These are phyloP conservation scores for Sporothrix brunneoviolacea DNA, from an alignment of 2,329 filamentous ascomycete genomes.

Conservation along the genomic window DNA sequence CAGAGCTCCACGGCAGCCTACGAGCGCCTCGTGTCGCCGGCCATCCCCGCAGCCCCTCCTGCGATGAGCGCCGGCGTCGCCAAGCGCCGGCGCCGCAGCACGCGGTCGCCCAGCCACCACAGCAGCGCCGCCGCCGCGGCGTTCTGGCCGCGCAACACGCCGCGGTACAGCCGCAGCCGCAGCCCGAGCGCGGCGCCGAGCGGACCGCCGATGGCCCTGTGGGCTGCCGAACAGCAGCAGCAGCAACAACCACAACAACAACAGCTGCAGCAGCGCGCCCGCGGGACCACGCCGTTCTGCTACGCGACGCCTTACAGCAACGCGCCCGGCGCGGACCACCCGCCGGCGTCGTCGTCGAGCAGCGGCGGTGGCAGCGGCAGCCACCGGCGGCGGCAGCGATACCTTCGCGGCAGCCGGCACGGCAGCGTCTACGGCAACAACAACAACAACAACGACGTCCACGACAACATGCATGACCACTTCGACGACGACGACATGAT, in stretches of 20 bases:
- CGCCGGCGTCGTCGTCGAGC: constrained; percentile 18
- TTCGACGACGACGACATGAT: constrained; percentile 20
- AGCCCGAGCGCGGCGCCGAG: constrained; percentile 29
- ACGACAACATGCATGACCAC: not conserved
- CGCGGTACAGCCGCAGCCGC: constrained; percentile 43
- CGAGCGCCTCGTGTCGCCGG: no score
- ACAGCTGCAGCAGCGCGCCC: constrained; percentile 25
- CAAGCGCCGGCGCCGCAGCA: constrained; percentile 33
- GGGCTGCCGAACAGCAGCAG: constrained; percentile 23
- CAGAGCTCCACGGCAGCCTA: no score
- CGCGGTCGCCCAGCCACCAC: constrained; percentile 43
- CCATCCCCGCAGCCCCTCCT: constrained; percentile 8
- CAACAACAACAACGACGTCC: constrained; percentile 24
- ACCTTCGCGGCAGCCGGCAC: constrained; percentile 8
- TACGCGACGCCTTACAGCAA: constrained; percentile 72
- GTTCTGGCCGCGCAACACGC: constrained; percentile 43
- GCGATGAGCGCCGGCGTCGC: constrained; percentile 3
- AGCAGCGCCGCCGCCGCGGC: not conserved
- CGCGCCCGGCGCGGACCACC: constrained; percentile 37
- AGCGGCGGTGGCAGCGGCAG: not conserved
- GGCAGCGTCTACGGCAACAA: constrained; percentile 24
- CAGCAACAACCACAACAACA: constrained; percentile 16
- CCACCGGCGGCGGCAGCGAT: not conserved
- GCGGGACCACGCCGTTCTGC: constrained; percentile 53
- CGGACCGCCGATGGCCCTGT: constrained; percentile 28